Base-by-base conservation (phyloP, 2,329 filamentous ascomycete species). In the Fusarium abutilonis region DNA sequence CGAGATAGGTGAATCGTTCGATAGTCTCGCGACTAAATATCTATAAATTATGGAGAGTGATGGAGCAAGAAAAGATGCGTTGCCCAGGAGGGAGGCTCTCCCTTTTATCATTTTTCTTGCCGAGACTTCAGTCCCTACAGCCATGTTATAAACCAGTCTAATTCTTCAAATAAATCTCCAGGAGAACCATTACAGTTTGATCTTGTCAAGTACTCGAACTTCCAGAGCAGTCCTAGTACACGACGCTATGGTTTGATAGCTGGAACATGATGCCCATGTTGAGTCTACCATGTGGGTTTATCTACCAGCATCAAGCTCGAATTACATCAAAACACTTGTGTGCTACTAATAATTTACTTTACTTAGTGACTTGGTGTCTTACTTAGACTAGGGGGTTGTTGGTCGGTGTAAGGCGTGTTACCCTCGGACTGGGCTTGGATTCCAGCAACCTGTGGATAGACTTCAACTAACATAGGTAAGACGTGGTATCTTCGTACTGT, bases 71-170 rank as follows among this genome's bases (percentile, higher is more conserved):
- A 1, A 0, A 17, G 19, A 8, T 29, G 8, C 19, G 19, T 3
- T 13, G 2, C 14, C 4, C 9, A 8, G 36, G 19, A 41, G n/a
- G 1, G 2, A 14, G 19, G 38, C 2, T 3, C 10, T 3, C 17
- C 19, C 8, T 42, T 56, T 56, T 57, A 57, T 56, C 40, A n/a
- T 11, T 15, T 38, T 42, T 26, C 4, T 15, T 31, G n/a, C 2
- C 9, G 13, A 53, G 6, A 36, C 21, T 17, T 4, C 7, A 9
- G 14, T 15, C 3, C 2, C 15, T 44, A 6, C 11, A 7, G 13
- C 21, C 13, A 19, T 28, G n/a, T 19, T 29, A n/a, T 19, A 6
- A 17, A 9, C 5, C 15, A 6, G 17, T 15, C 15, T 19, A 9
- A 4, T 17, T 10, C 15, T 23, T 15, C 10, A 11, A 4, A 38